Percentiles rank a stretch among this genome's conserved stretches.
phyloP scores from a whole-genome alignment of 164 flowering plant genomes.

The Brasenia schreberi region DNA sequence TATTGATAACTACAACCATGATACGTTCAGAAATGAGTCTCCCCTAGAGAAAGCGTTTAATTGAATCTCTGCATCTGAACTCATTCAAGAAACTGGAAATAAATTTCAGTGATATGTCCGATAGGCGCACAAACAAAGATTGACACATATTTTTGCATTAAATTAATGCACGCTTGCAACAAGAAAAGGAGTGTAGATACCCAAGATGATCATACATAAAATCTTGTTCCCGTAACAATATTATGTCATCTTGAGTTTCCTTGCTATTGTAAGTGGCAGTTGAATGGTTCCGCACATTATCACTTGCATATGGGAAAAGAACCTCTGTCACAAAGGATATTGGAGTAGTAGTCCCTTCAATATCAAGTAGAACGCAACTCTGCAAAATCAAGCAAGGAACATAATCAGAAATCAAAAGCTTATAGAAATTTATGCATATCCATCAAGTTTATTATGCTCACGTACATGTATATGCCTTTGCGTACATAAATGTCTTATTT shows the following conservation, averaged over 20 bases:
- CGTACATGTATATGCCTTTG: background rate
- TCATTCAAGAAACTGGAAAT: no score
- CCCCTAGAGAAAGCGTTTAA: no score
- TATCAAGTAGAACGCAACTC: conserved; percentile 93
- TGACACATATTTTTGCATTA: no score
- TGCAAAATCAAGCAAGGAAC: conserved; percentile 21
- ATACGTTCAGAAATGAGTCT: no score
- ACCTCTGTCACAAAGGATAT: conserved; percentile 90
- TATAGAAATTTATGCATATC: background rate
- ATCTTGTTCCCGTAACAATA: conserved; percentile 57
- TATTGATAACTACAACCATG: no score
- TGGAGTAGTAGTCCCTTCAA: conserved; percentile 97
- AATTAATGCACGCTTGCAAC: no score
- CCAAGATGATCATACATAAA: no score
- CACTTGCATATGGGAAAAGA: conserved; percentile 94
- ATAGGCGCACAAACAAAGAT: no score
- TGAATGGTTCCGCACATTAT: conserved; percentile 78
- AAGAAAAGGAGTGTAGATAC: no score
- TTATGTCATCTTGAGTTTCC: conserved; percentile 88
- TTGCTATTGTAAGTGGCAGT: conserved; percentile 55
- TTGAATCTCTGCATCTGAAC: no score
- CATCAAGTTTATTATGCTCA: background rate
- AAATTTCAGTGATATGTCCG: no score
- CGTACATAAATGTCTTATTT: background rate
- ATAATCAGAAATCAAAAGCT: background rate